phyloP scores from a whole-genome alignment of 2,329 filamentous ascomycete species.

The Botrytis aclada region DNA sequence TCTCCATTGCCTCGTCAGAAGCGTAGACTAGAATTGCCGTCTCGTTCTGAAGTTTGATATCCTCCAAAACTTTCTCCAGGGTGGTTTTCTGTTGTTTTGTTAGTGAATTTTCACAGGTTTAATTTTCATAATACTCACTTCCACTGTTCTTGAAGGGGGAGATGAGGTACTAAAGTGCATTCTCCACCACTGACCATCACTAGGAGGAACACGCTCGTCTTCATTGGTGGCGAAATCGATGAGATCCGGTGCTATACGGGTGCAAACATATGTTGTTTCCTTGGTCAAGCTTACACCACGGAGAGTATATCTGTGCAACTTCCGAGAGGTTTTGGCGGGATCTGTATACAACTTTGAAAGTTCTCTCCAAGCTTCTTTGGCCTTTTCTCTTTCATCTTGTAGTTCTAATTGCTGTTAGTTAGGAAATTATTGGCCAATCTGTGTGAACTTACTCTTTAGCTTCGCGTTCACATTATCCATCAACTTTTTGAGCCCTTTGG shows the following conservation, averaged over 20 bases:
- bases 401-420: slow-evolving; percentile 32
- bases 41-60: slow-evolving; percentile 49
- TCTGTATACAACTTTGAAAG: slow-evolving; percentile 42
- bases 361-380: slow-evolving; percentile 36
- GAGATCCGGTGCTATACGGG: slow-evolving; percentile 42
- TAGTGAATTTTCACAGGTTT: not conserved
- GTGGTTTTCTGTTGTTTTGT: slow-evolving; percentile 45
- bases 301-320: slow-evolving; percentile 45
- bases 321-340: slow-evolving; percentile 27
- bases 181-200: slow-evolving; percentile 55
- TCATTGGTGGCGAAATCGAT: slow-evolving; percentile 44
- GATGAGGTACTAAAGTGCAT: slow-evolving; percentile 45
- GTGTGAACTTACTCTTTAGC: slow-evolving; percentile 30
- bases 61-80: slow-evolving; percentile 45
- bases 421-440: not conserved
- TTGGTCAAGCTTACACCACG: slow-evolving; percentile 50
- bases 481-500: slow-evolving; percentile 32
- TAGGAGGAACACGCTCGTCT: slow-evolving; percentile 26
- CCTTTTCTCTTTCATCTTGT: slow-evolving; percentile 35
- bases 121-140: slow-evolving; percentile 42
- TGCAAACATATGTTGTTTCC: slow-evolving; percentile 51
- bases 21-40: slow-evolving; percentile 52
- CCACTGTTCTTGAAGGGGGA: slow-evolving; percentile 45
- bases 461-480: slow-evolving; percentile 37
- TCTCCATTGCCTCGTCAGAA: slow-evolving; percentile 47